Base-by-base conservation (phyloP, 208 protist genomes). In the Crithidia expoeki region DNA sequence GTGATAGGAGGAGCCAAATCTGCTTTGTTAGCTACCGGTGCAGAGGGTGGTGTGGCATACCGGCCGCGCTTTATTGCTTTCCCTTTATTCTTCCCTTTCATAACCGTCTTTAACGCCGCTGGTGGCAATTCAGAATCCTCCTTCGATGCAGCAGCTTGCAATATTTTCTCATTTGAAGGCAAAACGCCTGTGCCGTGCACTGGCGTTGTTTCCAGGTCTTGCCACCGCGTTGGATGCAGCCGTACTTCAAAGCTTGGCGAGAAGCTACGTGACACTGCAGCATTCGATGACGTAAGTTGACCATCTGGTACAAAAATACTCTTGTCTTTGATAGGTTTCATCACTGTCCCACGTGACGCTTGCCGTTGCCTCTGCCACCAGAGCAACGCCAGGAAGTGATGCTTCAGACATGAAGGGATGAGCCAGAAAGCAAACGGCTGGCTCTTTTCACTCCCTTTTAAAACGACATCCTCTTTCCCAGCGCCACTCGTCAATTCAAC, bases 351-450 rank as follows among this genome's bases (percentile, higher is more conserved):
- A 12, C 36, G 19, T 27, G 55, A 40, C 5, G n/a, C 6, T 7
- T 25, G 57, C 57, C 40, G 34, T 7, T 38, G 59, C 53, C 47
- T 25, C 34, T 51, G 53, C 16, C 63, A 62, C 38, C 63, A 38
- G 34, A 76, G 57, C 28, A 76, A 42, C 7, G 72, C 63, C 16
- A 70, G n/a, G 23, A 76, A 76, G n/a, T 51, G 59, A 2, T 76
- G 38, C 19, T 61, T 49, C 16, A 76, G 38, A 3, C 47, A 12
- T 1, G 63, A 46, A 7, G 72, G 72, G 36, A 76, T 67, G n/a
- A 76, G 46, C 62, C 64, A 76, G 42, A 71, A 76, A 28, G 60
- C 63, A 23, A 12, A 28, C 1, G 53, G 30, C 2, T 9, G 9
- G 36, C 10, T 42, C 10, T 42, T 12, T 6, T 42, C 36, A n/a